These are phyloP conservation scores for Chaetomium fimeti DNA, from an alignment of 495 filamentous ascomycete genomes.

Conservation along the genomic window DNA sequence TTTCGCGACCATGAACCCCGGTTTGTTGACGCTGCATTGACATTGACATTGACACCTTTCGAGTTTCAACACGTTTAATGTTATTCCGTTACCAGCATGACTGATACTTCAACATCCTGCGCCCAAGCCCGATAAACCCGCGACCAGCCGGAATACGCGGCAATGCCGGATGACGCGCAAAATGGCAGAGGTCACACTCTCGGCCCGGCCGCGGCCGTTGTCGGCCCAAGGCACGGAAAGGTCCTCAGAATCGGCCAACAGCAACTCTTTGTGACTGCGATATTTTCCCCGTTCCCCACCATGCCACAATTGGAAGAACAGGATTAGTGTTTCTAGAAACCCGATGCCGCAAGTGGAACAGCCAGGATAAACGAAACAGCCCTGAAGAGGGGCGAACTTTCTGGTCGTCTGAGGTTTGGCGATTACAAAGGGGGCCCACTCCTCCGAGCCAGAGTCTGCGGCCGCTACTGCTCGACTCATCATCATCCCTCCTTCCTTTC, in stretches of 20 bases:
- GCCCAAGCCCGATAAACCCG: not conserved
- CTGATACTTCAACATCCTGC: not conserved
- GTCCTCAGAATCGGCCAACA: slow-evolving; percentile 1
- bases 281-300: slow-evolving; percentile 22
- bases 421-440: slow-evolving; percentile 23
- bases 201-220: slow-evolving; percentile 2
- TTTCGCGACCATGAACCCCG: not conserved
- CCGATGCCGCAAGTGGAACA: slow-evolving; percentile 14
- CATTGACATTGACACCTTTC: not conserved
- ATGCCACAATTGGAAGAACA: not conserved
- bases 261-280: slow-evolving; percentile 12
- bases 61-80: not conserved
- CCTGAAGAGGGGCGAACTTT: slow-evolving; percentile 18
- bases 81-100: not conserved
- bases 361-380: not conserved
- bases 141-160: not conserved
- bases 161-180: not conserved
- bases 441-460: slow-evolving; percentile 11
- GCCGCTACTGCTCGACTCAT: slow-evolving; percentile 13
- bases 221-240: slow-evolving; percentile 8
- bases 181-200: not conserved
- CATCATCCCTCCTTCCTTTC: not conserved
- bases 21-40: too few relatives aligned
- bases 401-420: not conserved
- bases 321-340: slow-evolving; percentile 8